These are phyloP conservation scores for Lupinus albus DNA, from an alignment of 306 rosid genomes.

Conservation along the genomic window DNA sequence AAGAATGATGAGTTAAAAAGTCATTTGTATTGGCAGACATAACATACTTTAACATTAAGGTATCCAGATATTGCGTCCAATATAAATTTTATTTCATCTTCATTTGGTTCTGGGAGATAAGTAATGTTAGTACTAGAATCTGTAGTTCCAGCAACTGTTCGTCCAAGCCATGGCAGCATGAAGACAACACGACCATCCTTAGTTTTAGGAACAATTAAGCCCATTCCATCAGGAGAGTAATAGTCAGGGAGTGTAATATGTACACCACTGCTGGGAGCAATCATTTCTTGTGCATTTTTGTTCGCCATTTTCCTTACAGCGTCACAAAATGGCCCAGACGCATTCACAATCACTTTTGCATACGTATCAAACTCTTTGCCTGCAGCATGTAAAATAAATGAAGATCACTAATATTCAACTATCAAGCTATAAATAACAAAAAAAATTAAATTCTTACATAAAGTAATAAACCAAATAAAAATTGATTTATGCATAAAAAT, in stretches of 20 bases:
- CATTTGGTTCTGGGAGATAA: conserved; percentile 93
- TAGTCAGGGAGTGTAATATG: conserved; percentile 96
- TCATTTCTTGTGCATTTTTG: conserved; percentile 65
- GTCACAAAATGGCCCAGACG: conserved; percentile 97
- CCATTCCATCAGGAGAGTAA: conserved; percentile 99
- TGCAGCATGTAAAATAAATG: conserved; percentile 51
- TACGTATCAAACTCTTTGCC: conserved; percentile 90
- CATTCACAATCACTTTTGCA: conserved; percentile 95
- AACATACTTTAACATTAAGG: conserved; percentile 90
- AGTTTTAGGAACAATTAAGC: conserved; percentile 95
- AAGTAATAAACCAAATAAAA: not conserved
- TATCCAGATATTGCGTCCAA: conserved; percentile 92
- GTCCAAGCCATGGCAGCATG: conserved; percentile 99
- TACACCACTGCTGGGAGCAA: conserved; percentile 97
- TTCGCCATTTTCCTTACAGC: conserved; percentile 80
- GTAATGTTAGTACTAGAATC: conserved; percentile 87
- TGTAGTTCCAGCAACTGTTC: conserved; percentile 97
- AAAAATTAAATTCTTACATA: too few relatives aligned
- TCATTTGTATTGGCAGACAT: conserved; percentile 19
- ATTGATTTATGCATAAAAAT: too few relatives aligned
- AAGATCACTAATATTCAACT: not conserved
- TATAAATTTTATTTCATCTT: conserved; percentile 93
- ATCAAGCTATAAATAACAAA: not conserved
- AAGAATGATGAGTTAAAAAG: not conserved
- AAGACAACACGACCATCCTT: conserved; percentile 97